Conservation (phyloP, 106 monocot species). For the Phalaenopsis equestris region DNA sequence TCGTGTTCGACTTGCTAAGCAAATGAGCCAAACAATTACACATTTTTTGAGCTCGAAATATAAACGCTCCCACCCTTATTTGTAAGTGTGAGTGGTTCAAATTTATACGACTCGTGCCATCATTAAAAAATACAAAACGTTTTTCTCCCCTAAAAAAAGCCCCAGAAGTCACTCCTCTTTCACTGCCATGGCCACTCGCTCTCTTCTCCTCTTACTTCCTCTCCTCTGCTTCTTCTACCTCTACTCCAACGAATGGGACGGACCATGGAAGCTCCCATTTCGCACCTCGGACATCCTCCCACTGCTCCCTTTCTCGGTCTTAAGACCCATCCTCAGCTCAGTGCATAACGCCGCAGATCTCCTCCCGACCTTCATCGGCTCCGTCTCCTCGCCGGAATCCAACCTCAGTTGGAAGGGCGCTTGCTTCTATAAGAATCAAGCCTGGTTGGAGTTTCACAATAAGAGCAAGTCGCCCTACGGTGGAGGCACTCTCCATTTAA, state of each 20-base stretch:
- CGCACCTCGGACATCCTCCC: constrained; percentile 25
- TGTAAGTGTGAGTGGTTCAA: too few relatives aligned
- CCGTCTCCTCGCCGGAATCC: constrained; percentile 17
- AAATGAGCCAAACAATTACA: too few relatives aligned
- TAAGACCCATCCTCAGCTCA: constrained; percentile 23
- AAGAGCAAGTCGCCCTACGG: constrained; percentile 38
- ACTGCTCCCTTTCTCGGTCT: constrained; percentile 17
- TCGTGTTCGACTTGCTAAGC: too few relatives aligned
- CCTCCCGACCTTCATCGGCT: constrained; percentile 39
- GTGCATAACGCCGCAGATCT: constrained; percentile 29
- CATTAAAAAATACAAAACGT: too few relatives aligned
- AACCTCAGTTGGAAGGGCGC: constrained; percentile 61
- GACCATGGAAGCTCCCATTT: constrained; percentile 11
- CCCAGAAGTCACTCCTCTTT: too few relatives aligned
- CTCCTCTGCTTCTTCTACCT: not conserved
- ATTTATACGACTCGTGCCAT: too few relatives aligned
- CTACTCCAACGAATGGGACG: not conserved
- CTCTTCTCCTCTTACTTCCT: not conserved
- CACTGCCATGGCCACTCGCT: not conserved
- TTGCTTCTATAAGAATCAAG: constrained; percentile 49
- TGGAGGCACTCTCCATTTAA: constrained; percentile 61
- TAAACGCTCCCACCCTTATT: too few relatives aligned
- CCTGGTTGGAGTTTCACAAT: constrained; percentile 80
- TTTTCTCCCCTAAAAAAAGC: too few relatives aligned
- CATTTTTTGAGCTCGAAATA: too few relatives aligned